These are phyloP conservation scores for Dictyostelium citrinum DNA, from an alignment of 78 protist species.

Conservation along the genomic window DNA sequence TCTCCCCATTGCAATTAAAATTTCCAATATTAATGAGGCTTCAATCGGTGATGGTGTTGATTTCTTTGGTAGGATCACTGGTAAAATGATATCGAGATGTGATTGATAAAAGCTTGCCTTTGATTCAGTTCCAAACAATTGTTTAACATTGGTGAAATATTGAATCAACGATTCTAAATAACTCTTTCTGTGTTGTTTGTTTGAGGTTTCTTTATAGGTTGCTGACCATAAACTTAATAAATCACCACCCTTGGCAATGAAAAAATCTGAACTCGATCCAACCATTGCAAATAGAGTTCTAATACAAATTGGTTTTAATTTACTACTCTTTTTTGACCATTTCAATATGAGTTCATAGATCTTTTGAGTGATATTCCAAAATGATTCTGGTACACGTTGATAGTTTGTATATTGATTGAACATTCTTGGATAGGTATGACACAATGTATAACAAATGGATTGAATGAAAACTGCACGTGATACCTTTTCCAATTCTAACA, in stretches of 20 bases:
- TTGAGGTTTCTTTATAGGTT: not conserved
- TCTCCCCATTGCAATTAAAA: conserved; percentile 41
- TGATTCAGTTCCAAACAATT: not conserved
- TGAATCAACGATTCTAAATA: conserved; percentile 27
- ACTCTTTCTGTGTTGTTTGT: not conserved
- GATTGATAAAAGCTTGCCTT: conserved; percentile 45
- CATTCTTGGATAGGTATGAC: conserved; percentile 18
- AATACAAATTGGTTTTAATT: conserved; percentile 33
- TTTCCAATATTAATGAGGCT: not conserved
- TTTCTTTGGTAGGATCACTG: conserved; percentile 27
- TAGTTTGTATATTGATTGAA: not conserved
- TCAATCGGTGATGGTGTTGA: not conserved
- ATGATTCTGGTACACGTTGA: conserved; percentile 12
- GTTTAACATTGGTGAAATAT: conserved; percentile 6
- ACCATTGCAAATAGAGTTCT: conserved; percentile 15
- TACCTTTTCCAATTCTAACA: conserved; percentile 60
- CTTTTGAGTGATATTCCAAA: conserved; percentile 17
- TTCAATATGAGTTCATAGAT: conserved; percentile 39
- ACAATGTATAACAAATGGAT: conserved; percentile 7
- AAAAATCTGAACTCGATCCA: not conserved
- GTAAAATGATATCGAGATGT: conserved; percentile 13
- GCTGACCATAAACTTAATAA: not conserved
- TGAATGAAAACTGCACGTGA: conserved; percentile 41
- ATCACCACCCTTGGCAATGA: conserved; percentile 9
- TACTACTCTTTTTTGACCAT: conserved; percentile 39